Conservation (phyloP, 139 green algal species). For the Pleodorina starrii region DNA sequence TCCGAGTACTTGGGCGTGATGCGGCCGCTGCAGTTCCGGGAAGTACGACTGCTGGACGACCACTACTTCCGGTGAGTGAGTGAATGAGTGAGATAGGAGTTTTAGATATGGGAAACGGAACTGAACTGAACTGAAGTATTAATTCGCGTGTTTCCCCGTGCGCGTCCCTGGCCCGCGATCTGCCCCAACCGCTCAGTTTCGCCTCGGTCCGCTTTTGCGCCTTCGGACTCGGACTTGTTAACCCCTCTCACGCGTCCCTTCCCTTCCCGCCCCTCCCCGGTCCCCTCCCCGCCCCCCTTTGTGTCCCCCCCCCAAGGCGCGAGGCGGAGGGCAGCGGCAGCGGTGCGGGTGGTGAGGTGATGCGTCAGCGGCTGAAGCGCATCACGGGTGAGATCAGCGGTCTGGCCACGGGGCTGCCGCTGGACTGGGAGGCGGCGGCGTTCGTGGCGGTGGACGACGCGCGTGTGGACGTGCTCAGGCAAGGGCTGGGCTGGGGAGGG, state of each 20-base stretch:
- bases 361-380: conserved; percentile 30
- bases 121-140: not conserved
- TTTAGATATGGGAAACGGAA: not conserved
- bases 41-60: conserved; percentile 1
- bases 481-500: not conserved
- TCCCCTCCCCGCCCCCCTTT: no score
- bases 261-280: no score
- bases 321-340: not conserved
- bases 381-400: conserved; percentile 37
- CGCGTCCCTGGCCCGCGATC: no score
- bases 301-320: not conserved
- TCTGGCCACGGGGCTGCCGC: conserved; percentile 62
- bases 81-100: no score
- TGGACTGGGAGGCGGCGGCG: conserved; percentile 60
- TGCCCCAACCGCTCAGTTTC: no score
- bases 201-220: no score
- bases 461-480: conserved; percentile 69
- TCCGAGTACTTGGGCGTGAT: conserved; percentile 8
- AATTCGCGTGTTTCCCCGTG: no score
- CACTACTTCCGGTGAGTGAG: conserved; percentile 35
- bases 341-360: conserved; percentile 19
- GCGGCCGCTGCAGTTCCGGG: conserved; percentile 41
- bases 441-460: conserved; percentile 65
- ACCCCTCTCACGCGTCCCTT: no score
- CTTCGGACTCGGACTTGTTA: no score